Base-by-base conservation (phyloP, 2,329 filamentous ascomycete genomes). In the Bipolaris bicolor region DNA sequence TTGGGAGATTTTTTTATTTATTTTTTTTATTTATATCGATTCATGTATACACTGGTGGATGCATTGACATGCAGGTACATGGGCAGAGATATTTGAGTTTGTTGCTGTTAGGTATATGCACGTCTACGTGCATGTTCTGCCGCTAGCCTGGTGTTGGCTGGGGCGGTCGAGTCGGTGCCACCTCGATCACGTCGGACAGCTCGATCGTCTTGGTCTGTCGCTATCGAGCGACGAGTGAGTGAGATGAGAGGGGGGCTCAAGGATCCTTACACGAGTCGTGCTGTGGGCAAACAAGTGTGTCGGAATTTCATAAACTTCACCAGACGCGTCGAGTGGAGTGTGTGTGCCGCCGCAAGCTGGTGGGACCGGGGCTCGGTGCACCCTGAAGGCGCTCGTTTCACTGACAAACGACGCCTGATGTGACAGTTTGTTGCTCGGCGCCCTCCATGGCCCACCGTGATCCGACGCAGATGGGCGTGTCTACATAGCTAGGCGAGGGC, bases 331-430 rank as follows among this genome's bases (percentile, higher is more conserved):
- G 40, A 22, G 40, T 24, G 39, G 40, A 7, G 24, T 18, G n/a
- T 16, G 41, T 48, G 43, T 52, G 54, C 49, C 48, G 49, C 54
- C 43, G 49, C 54, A 40, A 40, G 48, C 49, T 56, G 52, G 48
- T 52, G 53, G 49, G 52, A 46, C 48, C 47, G 46, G 40, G 53
- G 50, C 50, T 29, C 33, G 39, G 11, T 31, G 55, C 22, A 45
- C 40, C 31, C 43, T 46, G 46, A 49, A 47, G 29, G 24, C 24
- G 51, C 41, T 37, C 34, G 52, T 51, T 58, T 58, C 56, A 55
- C 39, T 43, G 40, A 9, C 40, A 43, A 43, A 43, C 40, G 20
- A 24, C 40, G 40, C 5, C 40, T 43, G 20, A 18, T 43, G 40
- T 43, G 40, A 43, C 40, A 43, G 40, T 43, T 31, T 31, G 29